phyloP scores from a whole-genome alignment of 2,329 filamentous ascomycete genomes.

The Fusarium clavum region DNA sequence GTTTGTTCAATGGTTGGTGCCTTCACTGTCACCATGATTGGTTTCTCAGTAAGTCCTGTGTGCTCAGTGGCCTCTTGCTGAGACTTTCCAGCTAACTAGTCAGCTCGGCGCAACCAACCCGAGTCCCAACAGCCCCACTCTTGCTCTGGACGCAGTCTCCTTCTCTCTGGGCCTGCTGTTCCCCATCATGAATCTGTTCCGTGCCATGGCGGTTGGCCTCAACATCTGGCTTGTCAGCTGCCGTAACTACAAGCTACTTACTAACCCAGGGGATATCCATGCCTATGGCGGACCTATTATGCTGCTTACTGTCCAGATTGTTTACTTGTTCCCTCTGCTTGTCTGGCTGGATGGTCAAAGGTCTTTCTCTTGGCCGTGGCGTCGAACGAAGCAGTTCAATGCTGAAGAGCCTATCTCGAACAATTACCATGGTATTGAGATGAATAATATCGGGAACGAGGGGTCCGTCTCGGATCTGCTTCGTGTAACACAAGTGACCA shows the following conservation, averaged over 20 bases:
- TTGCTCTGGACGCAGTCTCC: background rate
- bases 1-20: background rate
- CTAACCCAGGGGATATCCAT: constrained; percentile 74
- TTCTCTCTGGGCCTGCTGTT: constrained; percentile 30
- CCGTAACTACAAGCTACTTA: constrained; percentile 62
- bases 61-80: background rate
- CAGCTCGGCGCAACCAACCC: background rate
- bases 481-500: background rate
- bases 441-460: background rate
- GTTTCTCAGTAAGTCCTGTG: background rate
- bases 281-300: constrained; percentile 74
- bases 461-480: background rate
- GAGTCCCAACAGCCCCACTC: background rate
- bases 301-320: background rate
- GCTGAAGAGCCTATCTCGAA: background rate
- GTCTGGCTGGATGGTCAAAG: background rate
- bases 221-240: constrained; percentile 85
- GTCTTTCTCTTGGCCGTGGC: background rate
- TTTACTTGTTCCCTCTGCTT: background rate
- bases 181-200: constrained; percentile 63
- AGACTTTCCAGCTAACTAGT: background rate
- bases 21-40: background rate
- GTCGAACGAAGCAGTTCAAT: background rate
- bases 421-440: background rate
- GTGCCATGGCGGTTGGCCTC: constrained; percentile 77